Conservation (phyloP, 2,329 filamentous ascomycete genomes). For the Xylariales sp. region DNA sequence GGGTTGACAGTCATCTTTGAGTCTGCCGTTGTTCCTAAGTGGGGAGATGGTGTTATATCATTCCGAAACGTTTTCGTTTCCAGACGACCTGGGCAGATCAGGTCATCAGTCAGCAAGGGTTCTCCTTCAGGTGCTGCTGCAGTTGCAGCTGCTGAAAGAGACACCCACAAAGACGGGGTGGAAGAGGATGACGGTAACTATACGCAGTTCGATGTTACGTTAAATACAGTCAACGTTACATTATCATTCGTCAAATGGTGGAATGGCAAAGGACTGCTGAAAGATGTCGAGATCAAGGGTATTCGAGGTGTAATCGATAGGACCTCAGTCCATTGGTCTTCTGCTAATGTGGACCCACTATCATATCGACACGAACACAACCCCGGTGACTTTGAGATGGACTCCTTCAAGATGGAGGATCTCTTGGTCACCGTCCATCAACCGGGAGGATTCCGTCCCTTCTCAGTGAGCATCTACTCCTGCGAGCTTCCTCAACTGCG, state of each 20-base stretch:
- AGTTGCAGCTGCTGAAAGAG: conserved; percentile 70
- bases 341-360: conserved; percentile 70
- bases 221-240: conserved; percentile 93
- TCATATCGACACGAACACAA: conserved; percentile 84
- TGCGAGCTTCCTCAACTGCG: conserved; percentile 89
- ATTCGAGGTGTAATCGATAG: conserved; percentile 90
- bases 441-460: conserved; percentile 85
- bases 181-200: conserved; percentile 87
- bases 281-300: conserved; percentile 90
- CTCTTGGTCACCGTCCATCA: conserved; percentile 88
- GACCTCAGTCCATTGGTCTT: conserved; percentile 71
- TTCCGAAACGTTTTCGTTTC: conserved; percentile 97
- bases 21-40: conserved; percentile 93
- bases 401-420: conserved; percentile 94
- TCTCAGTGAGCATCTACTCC: conserved; percentile 90
- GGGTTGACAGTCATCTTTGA: conserved; percentile 94
- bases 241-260: conserved; percentile 98
- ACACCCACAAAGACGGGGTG: conserved; percentile 39
- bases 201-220: conserved; percentile 92
- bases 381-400: conserved; percentile 93
- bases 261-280: conserved; percentile 87
- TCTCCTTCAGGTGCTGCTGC: conserved; percentile 81
- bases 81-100: conserved; percentile 75
- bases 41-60: conserved; percentile 91
- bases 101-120: conserved; percentile 85